Base-by-base conservation (phyloP, 805 yeast species). In the Komagataella pastoris region DNA sequence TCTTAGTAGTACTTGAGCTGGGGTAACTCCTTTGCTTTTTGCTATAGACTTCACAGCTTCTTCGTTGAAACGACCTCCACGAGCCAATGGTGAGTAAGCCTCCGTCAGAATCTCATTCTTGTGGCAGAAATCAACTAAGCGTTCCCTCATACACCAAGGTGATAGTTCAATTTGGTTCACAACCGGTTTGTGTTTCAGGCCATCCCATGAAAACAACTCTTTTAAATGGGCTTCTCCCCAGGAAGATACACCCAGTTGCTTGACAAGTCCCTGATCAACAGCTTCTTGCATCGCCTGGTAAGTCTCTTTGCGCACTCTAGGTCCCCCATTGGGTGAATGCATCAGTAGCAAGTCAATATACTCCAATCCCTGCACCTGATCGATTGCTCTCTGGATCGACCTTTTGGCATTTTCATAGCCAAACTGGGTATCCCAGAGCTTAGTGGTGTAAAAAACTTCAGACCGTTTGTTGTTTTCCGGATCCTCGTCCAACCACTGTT, bases 111-210 rank as follows among this genome's bases (percentile, higher is more conserved):
- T 76, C 47, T 72, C 79, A 53, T 81, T 65, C 14, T 71, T 60
- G 36, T 72, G 69, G 61, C 85, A 80, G 65, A 69, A 84, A 51
- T 80, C 75, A 19, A 84, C 79, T 53, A 88, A 70, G 50, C 81
- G 80, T 51, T 72, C 67, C 58, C 85, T 72, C 68, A 83, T 86
- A 59, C 83, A 71, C 90, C 93, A 86, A 18, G 93, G 96, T 54
- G 88, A 86, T 50, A 87, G 74, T 65, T 87, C 96, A 60, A 88
- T 77, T 63, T 88, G 95, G 64, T 88, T 83, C 46, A 85, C 83
- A 0, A 82, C 87, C 0, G 96, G 90, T 54, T 73, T 72, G 55
- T 75, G 61, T 54, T 65, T 74, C 54, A 78, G 60, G 1, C 71
- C 78, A 3, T 74, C 73, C 83, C 86, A 80, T 2, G 61, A 57